Evolutionary conservation across 768 basidiomycete species (phyloP).

Genomic region (Pisolithus tinctorius): DNA sequence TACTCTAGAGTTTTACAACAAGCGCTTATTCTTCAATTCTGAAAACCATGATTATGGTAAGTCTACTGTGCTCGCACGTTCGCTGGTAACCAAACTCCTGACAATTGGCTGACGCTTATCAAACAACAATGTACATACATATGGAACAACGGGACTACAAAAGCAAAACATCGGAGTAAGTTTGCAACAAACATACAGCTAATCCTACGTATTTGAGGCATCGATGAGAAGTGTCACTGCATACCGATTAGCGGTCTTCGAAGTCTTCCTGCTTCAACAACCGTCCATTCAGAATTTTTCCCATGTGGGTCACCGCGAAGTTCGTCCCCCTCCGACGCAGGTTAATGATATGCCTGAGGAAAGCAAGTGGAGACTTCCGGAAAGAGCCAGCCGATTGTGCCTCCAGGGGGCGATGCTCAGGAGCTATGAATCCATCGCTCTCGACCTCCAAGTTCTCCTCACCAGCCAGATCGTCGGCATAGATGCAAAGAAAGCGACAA

Average conservation of each 20-base stretch:
- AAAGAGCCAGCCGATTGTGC: not conserved
- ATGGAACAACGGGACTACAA: no score
- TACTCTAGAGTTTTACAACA: no score
- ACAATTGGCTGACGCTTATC: no score
- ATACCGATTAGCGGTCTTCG: not conserved
- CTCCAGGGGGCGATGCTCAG: not conserved
- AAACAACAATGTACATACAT: no score
- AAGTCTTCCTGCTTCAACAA: conserved; percentile 23
- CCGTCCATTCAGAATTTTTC: conserved; percentile 29
- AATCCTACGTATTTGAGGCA: no score
- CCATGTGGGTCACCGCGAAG: conserved; percentile 34
- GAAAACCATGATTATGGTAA: no score
- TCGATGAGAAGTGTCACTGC: no score
- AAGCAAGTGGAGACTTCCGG: conserved; percentile 8
- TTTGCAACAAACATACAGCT: no score
- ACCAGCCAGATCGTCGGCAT: conserved; percentile 37
- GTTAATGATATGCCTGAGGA: conserved; percentile 27
- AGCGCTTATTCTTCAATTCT: no score
- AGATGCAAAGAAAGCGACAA: conserved; percentile 33
- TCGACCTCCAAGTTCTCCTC: conserved; percentile 32
- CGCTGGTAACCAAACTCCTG: no score
- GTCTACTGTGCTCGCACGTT: no score
- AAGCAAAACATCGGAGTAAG: no score
- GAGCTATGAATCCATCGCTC: conserved; percentile 16
- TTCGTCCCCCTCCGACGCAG: conserved; percentile 33